Evolutionary conservation across 768 basidiomycete genomes (phyloP), one percentile per base, ranked within the genome.

Genomic region (Tricholoma furcatifolium): DNA sequence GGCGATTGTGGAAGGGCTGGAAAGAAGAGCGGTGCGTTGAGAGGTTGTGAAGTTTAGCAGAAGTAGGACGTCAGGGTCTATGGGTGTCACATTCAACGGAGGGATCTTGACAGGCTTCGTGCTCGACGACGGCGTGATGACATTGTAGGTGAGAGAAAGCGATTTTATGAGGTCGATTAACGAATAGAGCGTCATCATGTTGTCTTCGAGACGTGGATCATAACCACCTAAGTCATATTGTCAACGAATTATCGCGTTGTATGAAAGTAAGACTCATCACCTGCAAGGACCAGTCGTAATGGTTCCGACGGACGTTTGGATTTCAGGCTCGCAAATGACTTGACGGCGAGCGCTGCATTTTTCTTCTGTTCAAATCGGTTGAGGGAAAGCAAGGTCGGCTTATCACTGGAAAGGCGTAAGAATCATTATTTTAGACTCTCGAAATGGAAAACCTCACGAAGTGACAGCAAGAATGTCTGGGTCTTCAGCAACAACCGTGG

Each of bases 291-390:
- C 1, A 97, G 82, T 10, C 92, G 82, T 20, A 88, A 63, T 7
- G 70, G 65, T 9, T 65, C 56, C 44, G 71, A 56, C 40, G 65
- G 48, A 11, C 58, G 65, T 40, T 66, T 68, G 47, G 35, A 38
- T 38, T 71, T 70, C 34, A 92, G 66, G 11, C 71, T 67, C 1
- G 88, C 84, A 62, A 94, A 98, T 0, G 95, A 74, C 39, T 84
- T 71, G 6, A 98, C 74, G 0, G 95, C 97, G 2, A 99, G 76
- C 1, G 80, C 80, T 0, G 78, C 79, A 60, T 98, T 96, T 72
- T 99, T 99, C 76, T 98, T 98, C 62, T 79, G 82, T 70, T 99
- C 97, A 64, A 96, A 98, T 2, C 96, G 88, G 66, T 99, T 98
- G 32, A 98, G 73, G 4, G 95, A 92, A 1, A 98, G 63, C 3